Base-by-base conservation (phyloP, 202 grass and related monocot species). In the Hordeum pubiflorum region DNA sequence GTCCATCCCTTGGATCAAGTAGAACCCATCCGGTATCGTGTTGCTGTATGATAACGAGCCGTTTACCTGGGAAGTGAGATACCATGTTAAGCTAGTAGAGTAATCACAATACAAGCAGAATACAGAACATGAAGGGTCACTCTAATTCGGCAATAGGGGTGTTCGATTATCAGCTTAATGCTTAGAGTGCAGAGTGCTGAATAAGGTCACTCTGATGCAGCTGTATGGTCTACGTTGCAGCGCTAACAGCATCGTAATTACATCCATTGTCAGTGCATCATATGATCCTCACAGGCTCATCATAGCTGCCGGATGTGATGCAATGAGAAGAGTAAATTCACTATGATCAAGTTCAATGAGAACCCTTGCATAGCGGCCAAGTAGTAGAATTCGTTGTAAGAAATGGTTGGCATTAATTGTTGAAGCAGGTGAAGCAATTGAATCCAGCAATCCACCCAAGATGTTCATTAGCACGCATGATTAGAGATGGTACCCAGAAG, bases 1-100 rank as follows among this genome's bases (percentile, higher is more conserved):
- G 68, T 98, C 92, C 88, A 98, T 89, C 29, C 95, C 96, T 73
- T 94, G 92, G 77, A 98, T 98, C 76, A 93, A 46, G 71, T 98
- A 98, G 67, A 98, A 98, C 10, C 92, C 92, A 85, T 98, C 96
- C 13, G 86, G 85, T 84, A 98, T 93, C 46, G 80, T 85, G 81
- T 92, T 88, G 73, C 71, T 92, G 74, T 98, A 98, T 1, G 96
- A 98, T 68, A 98, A 82, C 39, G 88, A 91, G 57, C 92, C 92
- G 67, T 91, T 98, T 71, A 98, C 90, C 96, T 98, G 5, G n/a
- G 34, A 71, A 63, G 57, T 33, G 14, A 64, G 33, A 78, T 9
- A 6, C 11, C 6, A 0, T 46, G 10, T 69, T 72, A 26, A 43
- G 20, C 3, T 37, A 7, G 5, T 37, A 7, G 5, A 9, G 27